Evolutionary conservation across 1,284 basidiomycete species (phyloP), one percentile per base, ranked within the genome.

Genomic region (Tilletia setariae): DNA sequence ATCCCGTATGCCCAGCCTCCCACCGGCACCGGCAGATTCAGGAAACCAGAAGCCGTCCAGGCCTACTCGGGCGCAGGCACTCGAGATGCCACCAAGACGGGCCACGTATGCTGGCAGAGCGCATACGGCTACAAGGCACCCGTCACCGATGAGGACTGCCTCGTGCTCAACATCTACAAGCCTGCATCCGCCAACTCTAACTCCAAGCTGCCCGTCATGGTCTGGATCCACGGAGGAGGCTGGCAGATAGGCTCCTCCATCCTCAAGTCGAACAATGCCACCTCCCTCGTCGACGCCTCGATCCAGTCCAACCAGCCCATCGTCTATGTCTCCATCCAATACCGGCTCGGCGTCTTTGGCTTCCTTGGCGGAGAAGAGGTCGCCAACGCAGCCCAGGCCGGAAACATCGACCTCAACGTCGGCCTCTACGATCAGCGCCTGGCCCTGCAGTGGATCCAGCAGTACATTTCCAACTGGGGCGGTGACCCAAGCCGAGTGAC

Each of bases 401-500:
- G 56, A 8, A 30, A 30, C 56, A 19, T 61, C 30, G 56, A 61
- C 16, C 32, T 61, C 28, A 76, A 77, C 67, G 75, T 73, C 32
- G 76, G 76, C 6, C 74, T 77, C 32, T 76, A 66, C 67, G 76
- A 77, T 32, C 76, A 77, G 44, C 44, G 74, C 11, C 67, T 68
- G 6, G 74, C 74, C 7, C 65, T 77, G 25, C 69, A 74, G 67
- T 82, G 81, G 82, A 70, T 76, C 2, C 44, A 69, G 15, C 25
- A 69, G 47, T 73, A 83, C 69, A 78, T 79, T 8, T 53, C 68
- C 62, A 62, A 74, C 62, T 80, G 83, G 49, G 76, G 78, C 19
- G 83, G 80, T 6, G 74, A 82, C 67, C 73, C 71, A 0, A 21
- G 65, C 46, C 76, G 76, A 64, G 75, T 83, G 64, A 80, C 81